Percentiles rank a stretch among this genome's conserved stretches.
These are phyloP conservation scores for Sindora glabra DNA, from an alignment of 306 rosid genomes.

Conservation along the genomic window DNA sequence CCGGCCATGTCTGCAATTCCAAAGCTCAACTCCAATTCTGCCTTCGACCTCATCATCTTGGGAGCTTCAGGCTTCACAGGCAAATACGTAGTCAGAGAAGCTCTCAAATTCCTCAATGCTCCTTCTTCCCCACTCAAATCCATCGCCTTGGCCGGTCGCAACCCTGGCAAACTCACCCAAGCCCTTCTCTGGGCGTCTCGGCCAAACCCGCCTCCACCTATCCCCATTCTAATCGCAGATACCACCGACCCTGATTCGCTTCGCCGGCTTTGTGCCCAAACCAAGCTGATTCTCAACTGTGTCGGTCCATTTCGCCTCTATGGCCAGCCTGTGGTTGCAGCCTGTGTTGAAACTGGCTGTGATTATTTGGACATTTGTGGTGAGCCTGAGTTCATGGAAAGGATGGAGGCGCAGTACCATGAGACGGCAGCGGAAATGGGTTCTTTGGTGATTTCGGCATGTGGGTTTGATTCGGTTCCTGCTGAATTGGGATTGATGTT, in stretches of 20 bases:
- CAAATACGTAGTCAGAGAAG: constrained; percentile 60
- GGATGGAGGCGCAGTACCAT: constrained; percentile 46
- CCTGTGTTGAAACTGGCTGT: constrained; percentile 60
- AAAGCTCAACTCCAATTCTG: background rate
- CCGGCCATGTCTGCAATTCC: background rate
- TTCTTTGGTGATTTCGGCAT: constrained; percentile 67
- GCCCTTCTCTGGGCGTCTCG: constrained; percentile 63
- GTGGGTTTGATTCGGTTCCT: constrained; percentile 90
- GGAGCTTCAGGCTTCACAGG: constrained; percentile 97
- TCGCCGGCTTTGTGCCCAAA: constrained; percentile 44
- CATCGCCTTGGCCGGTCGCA: constrained; percentile 75
- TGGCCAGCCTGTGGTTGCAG: constrained; percentile 70
- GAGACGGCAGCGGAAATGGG: constrained; percentile 34
- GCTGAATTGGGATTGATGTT: constrained; percentile 82
- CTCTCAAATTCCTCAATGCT: constrained; percentile 55
- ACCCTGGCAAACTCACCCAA: constrained; percentile 40
- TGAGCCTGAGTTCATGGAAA: constrained; percentile 87
- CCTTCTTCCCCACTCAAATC: constrained; percentile 52
- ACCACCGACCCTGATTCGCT: constrained; percentile 53
- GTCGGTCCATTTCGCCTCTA: constrained; percentile 87
- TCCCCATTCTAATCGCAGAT: constrained; percentile 58
- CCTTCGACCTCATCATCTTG: constrained; percentile 56
- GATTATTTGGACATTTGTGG: constrained; percentile 86
- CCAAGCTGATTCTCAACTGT: constrained; percentile 77
- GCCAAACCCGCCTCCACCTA: constrained; percentile 44